phyloP scores from a whole-genome alignment of 2,329 filamentous ascomycete genomes.

The Orbilia javanica region DNA sequence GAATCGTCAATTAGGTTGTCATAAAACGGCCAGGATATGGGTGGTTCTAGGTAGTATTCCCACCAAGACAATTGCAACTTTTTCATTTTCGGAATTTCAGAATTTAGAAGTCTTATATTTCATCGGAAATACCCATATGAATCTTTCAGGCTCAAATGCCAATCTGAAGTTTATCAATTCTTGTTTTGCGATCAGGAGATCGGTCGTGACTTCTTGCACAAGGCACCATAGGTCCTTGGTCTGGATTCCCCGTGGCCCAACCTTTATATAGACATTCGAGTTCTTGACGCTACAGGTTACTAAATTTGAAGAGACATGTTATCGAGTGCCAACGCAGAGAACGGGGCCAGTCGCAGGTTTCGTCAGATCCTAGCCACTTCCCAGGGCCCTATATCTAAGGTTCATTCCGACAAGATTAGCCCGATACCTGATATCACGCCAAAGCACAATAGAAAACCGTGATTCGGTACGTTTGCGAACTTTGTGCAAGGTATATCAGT shows the following conservation, averaged over 20 bases:
- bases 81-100: constrained; percentile 18
- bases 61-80: constrained; percentile 13
- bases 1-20: constrained; percentile 49
- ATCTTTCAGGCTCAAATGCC: not conserved
- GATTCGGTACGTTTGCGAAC: constrained; percentile 43
- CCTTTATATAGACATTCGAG: not conserved
- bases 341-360: constrained; percentile 47
- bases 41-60: constrained; percentile 14
- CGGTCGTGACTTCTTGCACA: not conserved
- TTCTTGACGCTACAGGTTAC: not conserved
- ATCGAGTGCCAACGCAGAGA: constrained; percentile 55
- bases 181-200: not conserved
- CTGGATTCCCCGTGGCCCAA: not conserved
- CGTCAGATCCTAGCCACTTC: constrained; percentile 32
- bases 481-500: constrained; percentile 43
- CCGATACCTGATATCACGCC: constrained; percentile 50
- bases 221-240: no score
- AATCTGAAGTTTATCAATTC: not conserved
- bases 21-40: constrained; percentile 44
- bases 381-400: constrained; percentile 43
- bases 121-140: not conserved
- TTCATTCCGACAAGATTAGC: constrained; percentile 14
- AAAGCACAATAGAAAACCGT: constrained; percentile 25
- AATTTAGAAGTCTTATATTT: not conserved
- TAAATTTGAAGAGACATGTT: constrained; percentile 20